Percentiles rank a stretch among this genome's conserved stretches.
These are phyloP conservation scores for Kwoniella sp. DNA, from an alignment of 768 basidiomycete genomes.

Conservation along the genomic window DNA sequence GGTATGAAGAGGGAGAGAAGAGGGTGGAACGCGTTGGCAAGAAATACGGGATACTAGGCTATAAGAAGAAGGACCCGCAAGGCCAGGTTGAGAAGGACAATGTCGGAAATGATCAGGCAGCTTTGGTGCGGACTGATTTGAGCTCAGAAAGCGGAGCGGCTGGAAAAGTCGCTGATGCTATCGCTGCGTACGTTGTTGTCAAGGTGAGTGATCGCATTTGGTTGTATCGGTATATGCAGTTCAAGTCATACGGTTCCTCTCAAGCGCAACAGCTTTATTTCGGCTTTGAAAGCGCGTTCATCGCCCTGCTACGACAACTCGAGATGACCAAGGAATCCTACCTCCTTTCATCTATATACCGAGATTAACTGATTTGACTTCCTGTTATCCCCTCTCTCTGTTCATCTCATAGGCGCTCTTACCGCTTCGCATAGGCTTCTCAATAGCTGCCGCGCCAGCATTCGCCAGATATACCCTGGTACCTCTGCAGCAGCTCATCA, in stretches of 20 bases:
- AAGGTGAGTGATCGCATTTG: slow-evolving; percentile 71
- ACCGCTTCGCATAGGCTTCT: slow-evolving; percentile 71
- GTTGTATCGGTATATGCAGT: too few relatives aligned
- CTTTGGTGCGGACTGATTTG: background rate
- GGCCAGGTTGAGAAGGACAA: background rate
- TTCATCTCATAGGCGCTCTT: slow-evolving; percentile 64
- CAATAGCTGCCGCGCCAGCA: slow-evolving; percentile 70
- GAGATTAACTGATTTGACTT: too few relatives aligned
- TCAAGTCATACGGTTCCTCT: too few relatives aligned
- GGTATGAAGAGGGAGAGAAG: slow-evolving; percentile 76
- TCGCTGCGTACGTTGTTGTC: slow-evolving; percentile 75
- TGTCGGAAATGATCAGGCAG: background rate
- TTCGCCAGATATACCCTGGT: slow-evolving; percentile 62
- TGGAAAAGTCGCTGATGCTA: slow-evolving; percentile 77
- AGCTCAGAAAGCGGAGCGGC: slow-evolving; percentile 58
- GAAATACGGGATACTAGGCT: slow-evolving; percentile 79
- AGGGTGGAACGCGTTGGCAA: slow-evolving; percentile 72
- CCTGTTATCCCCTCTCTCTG: too few relatives aligned
- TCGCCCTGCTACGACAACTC: too few relatives aligned
- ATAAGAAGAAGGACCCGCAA: slow-evolving; percentile 52
- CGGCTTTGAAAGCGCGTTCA: too few relatives aligned
- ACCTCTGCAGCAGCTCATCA: slow-evolving; percentile 10
- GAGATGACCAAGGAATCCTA: too few relatives aligned
- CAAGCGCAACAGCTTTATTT: too few relatives aligned
- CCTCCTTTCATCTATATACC: too few relatives aligned